phyloP scores from a whole-genome alignment of 2,329 filamentous ascomycete species.

The Venturia nashicola region DNA sequence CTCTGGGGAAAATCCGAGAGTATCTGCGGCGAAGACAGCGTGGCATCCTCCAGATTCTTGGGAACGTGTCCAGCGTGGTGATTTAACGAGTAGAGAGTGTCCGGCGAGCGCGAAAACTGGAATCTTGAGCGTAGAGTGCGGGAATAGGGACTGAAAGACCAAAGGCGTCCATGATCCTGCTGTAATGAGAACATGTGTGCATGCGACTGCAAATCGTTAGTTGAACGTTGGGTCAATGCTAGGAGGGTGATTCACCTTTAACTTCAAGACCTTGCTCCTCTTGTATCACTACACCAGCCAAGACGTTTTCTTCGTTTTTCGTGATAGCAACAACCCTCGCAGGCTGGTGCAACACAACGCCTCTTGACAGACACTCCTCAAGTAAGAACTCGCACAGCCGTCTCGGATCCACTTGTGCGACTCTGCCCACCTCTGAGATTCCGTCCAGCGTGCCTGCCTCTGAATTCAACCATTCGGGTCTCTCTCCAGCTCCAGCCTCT shows the following conservation, averaged over 20 bases:
- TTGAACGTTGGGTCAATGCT: background rate
- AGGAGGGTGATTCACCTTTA: background rate
- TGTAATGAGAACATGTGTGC: constrained; percentile 52
- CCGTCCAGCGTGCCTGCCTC: constrained; percentile 43
- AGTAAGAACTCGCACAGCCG: constrained; percentile 55
- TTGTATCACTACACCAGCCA: constrained; percentile 42
- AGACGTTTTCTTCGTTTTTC: constrained; percentile 36
- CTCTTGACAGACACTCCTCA: constrained; percentile 40
- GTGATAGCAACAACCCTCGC: constrained; percentile 42
- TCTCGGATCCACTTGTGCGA: constrained; percentile 59
- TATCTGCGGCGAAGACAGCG: constrained; percentile 54
- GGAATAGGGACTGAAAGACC: constrained; percentile 56
- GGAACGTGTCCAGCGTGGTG: constrained; percentile 39
- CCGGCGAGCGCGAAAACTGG: constrained; percentile 54
- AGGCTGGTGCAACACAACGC: constrained; percentile 55
- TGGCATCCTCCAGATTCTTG: constrained; percentile 42
- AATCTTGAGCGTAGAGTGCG: constrained; percentile 37
- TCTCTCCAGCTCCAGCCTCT: constrained; percentile 21
- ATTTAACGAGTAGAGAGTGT: constrained; percentile 56
- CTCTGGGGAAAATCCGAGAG: constrained; percentile 52
- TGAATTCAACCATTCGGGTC: constrained; percentile 48
- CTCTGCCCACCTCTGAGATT: constrained; percentile 48
- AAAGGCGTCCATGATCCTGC: constrained; percentile 59
- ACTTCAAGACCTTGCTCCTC: constrained; percentile 22
- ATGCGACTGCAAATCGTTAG: constrained; percentile 36